Percentiles rank a stretch among this genome's conserved stretches.
Evolutionary conservation across 1,284 basidiomycete genomes (phyloP).

Genomic region (Pseudozyma sp.): DNA sequence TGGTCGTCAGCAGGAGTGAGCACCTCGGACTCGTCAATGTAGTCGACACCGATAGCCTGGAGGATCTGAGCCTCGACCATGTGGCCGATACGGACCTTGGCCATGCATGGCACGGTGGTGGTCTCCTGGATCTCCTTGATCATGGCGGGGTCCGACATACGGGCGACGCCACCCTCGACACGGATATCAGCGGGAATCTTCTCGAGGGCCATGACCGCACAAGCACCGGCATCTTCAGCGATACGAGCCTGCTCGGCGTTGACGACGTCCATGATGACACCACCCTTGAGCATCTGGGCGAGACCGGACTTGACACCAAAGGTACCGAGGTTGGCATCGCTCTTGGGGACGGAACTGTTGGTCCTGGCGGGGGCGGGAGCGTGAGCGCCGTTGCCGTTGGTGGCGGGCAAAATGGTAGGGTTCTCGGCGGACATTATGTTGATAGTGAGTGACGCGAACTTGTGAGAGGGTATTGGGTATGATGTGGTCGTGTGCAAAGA

Average conservation of each 20-base stretch:
- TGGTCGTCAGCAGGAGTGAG: conserved; percentile 86
- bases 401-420: conserved; percentile 65
- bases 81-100: conserved; percentile 95
- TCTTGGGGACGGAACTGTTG: conserved; percentile 75
- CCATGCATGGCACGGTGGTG: conserved; percentile 74
- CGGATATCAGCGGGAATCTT: conserved; percentile 93
- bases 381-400: conserved; percentile 60
- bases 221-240: conserved; percentile 96
- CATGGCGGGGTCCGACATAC: conserved; percentile 82
- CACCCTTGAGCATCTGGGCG: conserved; percentile 70
- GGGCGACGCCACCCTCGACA: conserved; percentile 67
- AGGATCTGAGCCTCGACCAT: conserved; percentile 83
- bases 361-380: conserved; percentile 52
- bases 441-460: not conserved
- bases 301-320: conserved; percentile 86
- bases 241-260: conserved; percentile 91
- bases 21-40: conserved; percentile 94
- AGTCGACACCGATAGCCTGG: conserved; percentile 94
- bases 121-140: conserved; percentile 91
- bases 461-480: conserved; percentile 6
- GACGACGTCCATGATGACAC: conserved; percentile 72
- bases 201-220: conserved; percentile 90
- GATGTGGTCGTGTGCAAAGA: conserved; percentile 2
- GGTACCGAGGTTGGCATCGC: conserved; percentile 77
- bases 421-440: conserved; percentile 66